Conservation (phyloP, 305 asterid species). For the Fraxinus latifolia region DNA sequence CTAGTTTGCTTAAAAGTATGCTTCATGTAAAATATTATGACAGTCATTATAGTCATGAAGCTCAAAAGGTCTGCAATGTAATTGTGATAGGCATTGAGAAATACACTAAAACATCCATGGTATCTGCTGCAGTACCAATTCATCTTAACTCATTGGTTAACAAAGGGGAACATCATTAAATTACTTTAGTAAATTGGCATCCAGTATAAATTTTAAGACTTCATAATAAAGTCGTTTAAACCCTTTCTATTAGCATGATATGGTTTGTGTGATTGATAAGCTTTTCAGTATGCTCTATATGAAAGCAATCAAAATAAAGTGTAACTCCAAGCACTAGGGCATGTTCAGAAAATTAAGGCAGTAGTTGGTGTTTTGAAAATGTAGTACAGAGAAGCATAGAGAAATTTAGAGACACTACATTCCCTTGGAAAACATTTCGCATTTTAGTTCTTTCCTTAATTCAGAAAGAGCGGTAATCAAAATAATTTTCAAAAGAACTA, state of each 20-base stretch:
- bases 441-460: neutral
- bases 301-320: conserved; percentile 15
- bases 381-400: neutral
- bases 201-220: neutral
- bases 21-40: neutral
- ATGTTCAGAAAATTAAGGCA: neutral
- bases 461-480: neutral
- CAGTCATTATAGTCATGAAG: neutral
- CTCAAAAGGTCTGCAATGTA: neutral
- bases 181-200: neutral
- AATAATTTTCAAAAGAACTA: neutral
- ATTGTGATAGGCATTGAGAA: neutral
- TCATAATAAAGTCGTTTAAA: neutral
- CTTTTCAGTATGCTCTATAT: neutral
- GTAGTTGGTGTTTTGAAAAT: neutral
- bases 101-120: neutral
- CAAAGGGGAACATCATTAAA: neutral
- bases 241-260: neutral
- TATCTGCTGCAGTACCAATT: neutral
- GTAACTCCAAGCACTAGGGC: neutral
- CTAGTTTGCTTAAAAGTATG: neutral
- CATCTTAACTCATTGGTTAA: neutral
- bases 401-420: neutral
- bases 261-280: neutral
- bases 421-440: neutral